Evolutionary conservation across 2,329 filamentous ascomycete species (phyloP), one percentile per base, ranked within the genome.

Genomic region (Phyllosticta citrichinensis): DNA sequence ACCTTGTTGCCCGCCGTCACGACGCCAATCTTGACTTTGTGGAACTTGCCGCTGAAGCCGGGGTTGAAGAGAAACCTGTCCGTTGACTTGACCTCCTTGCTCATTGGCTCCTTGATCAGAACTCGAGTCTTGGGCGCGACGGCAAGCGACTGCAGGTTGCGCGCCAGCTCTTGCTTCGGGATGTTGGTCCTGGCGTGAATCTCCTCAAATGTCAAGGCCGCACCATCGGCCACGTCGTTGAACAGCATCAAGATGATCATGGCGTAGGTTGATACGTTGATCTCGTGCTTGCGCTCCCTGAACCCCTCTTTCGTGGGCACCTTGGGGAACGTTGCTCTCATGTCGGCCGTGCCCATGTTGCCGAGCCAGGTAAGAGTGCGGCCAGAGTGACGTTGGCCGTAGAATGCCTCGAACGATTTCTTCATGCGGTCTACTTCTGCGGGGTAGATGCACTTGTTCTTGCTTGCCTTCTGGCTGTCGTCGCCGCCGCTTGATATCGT

Each of bases 231-330:
- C 0, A 95, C 69, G 47, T 93, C 85, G 68, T 97, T 97, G 80
- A 97, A 99, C 0, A 97, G 83, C 53, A 96, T 74, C 20, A 99
- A 75, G 24, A 97, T 86, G 20, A 97, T 78, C 89, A 97, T 96
- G 67, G 87, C 91, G 71, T 94, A 94, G 0, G 94, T 97, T 1
- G 91, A 88, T 20, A 96, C 91, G 63, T 91, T 96, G 60, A 99
- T 79, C 68, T 99, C 94, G 69, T 97, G 93, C 40, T 87, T 86
- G 35, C 88, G 81, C 65, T 88, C 86, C 62, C 81, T 84, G 62
- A 81, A 80, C 2, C 86, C 83, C 12, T 85, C 83, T 68, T 91
- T 91, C 35, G 88, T 87, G 50, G 84, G 81, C 1, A 89, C 79
- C 68, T 84, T 82, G 35, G 87, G 86, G 75, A 99, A 87, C 50